Conservation (phyloP, 106 monocot genomes). For the Acorus gramineus region DNA sequence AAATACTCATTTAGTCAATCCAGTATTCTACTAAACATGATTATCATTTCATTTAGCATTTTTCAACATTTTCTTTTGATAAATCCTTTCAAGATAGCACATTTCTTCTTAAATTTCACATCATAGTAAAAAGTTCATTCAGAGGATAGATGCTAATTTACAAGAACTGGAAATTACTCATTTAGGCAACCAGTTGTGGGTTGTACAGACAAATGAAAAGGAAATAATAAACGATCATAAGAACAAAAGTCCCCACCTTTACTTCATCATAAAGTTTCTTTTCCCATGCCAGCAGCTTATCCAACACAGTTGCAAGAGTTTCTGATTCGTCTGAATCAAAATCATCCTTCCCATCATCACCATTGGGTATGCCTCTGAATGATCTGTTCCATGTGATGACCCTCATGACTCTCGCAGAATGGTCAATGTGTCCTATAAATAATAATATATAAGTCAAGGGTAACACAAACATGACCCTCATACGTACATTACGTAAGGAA, state of each 20-base stretch:
- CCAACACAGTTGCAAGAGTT: slow-evolving; percentile 85
- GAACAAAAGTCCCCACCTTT: slow-evolving; percentile 45
- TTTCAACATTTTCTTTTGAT: too few species aligned
- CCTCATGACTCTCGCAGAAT: slow-evolving; percentile 81
- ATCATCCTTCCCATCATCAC: slow-evolving; percentile 49
- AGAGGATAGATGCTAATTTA: too few species aligned
- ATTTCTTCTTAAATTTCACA: too few species aligned
- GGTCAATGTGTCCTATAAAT: slow-evolving; percentile 70
- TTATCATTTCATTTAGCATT: too few species aligned
- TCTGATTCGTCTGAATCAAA: slow-evolving; percentile 64
- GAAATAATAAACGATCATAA: not conserved
- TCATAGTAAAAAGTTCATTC: too few species aligned
- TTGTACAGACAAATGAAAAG: not conserved
- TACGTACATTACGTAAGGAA: too few species aligned
- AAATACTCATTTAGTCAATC: too few species aligned
- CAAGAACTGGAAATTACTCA: too few species aligned
- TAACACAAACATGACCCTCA: too few species aligned
- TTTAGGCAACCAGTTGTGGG: too few species aligned
- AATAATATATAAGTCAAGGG: not conserved
- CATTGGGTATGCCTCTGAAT: slow-evolving; percentile 41
- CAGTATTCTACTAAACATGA: too few species aligned
- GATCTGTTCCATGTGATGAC: slow-evolving; percentile 97
- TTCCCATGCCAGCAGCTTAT: slow-evolving; percentile 97
- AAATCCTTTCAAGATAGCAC: too few species aligned
- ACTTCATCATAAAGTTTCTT: slow-evolving; percentile 93